A percentile compares a stretch with the other conserved stretches of the same genome.
These are phyloP conservation scores for Artemisia argyi DNA, from an alignment of 129 eudicot species.

Conservation along the genomic window DNA sequence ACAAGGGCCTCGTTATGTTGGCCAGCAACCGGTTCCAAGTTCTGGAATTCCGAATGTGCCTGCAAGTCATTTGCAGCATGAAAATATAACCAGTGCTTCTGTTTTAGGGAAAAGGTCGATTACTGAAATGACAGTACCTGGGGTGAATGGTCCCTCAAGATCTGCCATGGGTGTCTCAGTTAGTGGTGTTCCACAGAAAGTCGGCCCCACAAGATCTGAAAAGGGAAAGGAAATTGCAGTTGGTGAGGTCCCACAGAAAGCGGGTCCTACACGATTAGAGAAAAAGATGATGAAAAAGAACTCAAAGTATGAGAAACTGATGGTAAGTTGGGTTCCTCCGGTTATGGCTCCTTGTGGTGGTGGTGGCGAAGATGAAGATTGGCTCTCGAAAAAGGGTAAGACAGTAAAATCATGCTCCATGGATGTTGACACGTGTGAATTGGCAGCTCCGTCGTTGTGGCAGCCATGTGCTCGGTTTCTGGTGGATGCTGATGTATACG, in stretches of 20 bases:
- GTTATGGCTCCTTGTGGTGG: conserved; percentile 1
- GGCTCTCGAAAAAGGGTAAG: conserved; percentile 31
- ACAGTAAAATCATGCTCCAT: neutral
- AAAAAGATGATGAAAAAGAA: conserved; percentile 35
- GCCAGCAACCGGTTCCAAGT: too few relatives aligned
- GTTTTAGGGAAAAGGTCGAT: too few relatives aligned
- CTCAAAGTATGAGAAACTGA: conserved; percentile 26
- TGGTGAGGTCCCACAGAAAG: conserved; percentile 1
- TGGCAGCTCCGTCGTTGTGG: conserved; percentile 22
- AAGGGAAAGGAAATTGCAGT: neutral
- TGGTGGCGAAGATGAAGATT: conserved; percentile 55
- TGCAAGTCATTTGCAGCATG: too few relatives aligned
- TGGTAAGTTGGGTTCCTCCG: conserved; percentile 42
- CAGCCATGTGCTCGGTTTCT: conserved; percentile 51
- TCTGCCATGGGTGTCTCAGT: neutral
- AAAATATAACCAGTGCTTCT: too few relatives aligned
- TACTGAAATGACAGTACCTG: too few relatives aligned
- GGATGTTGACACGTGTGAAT: conserved; percentile 22
- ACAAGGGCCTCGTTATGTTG: neutral
- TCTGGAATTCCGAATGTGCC: too few relatives aligned
- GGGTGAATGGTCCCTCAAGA: too few relatives aligned
- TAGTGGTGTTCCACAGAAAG: neutral
- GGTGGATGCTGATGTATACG: conserved; percentile 59
- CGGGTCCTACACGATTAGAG: conserved; percentile 7
- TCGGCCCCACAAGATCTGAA: neutral